Conservation (phyloP, 345 rosid genomes). For the Rhizophora mangle region DNA sequence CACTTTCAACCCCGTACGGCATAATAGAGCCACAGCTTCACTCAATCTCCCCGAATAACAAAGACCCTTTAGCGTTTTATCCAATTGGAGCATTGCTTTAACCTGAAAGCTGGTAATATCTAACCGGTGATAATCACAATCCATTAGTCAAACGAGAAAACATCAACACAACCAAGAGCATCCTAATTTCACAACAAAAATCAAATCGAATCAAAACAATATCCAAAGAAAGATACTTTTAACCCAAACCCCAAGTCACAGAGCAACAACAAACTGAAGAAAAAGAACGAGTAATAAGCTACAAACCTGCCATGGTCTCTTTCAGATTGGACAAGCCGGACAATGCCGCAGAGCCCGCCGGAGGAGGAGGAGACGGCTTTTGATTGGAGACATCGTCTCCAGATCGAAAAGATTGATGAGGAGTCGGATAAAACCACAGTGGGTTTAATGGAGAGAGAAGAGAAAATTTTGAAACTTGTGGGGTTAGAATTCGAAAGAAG, state of each 20-base stretch:
- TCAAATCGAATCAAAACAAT: too few relatives aligned
- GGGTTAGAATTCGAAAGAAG: conserved; percentile 10
- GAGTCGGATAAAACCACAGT: conserved; percentile 15
- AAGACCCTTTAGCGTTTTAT: conserved; percentile 51
- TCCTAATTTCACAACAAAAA: too few relatives aligned
- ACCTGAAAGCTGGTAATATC: conserved; percentile 74
- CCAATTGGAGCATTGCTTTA: conserved; percentile 38
- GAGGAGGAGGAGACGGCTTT: conserved; percentile 23
- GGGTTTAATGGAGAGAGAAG: conserved; percentile 23
- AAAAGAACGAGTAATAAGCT: not conserved
- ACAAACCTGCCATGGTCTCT: conserved; percentile 53
- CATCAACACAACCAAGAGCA: too few relatives aligned
- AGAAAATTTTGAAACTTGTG: conserved; percentile 9
- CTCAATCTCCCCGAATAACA: conserved; percentile 59
- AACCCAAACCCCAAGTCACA: not conserved
- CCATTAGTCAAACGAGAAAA: not conserved
- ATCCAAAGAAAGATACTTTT: not conserved
- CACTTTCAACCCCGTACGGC: conserved; percentile 37
- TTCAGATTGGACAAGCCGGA: conserved; percentile 58
- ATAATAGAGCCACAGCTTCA: conserved; percentile 66
- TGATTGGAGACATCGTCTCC: conserved; percentile 25
- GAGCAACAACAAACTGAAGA: not conserved
- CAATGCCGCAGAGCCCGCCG: conserved; percentile 72
- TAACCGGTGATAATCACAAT: conserved; percentile 19
- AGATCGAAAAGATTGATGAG: conserved; percentile 11